Base-by-base conservation (phyloP, 305 asterid species). In the Stenogyne calaminthoides region DNA sequence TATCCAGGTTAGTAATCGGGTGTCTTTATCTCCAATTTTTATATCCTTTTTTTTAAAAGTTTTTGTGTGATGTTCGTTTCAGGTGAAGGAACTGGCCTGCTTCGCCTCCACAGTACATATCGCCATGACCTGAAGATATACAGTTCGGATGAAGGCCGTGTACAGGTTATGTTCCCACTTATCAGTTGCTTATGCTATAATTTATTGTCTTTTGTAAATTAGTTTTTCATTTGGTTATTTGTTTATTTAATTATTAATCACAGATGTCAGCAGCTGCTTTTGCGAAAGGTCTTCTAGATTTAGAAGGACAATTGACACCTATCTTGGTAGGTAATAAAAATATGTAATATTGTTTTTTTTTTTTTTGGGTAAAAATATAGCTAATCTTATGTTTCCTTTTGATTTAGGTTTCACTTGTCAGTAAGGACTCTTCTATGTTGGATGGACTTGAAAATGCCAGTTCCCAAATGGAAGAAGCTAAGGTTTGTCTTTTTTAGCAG, bases 201-300 rank as follows among this genome's bases (percentile, higher is more conserved):
- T 15, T 40, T 47, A 20, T 27, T 6, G 29, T 34, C n/a, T 46
- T 51, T 42, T 70, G 72, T 54, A 32, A 47, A 10, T 73, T 59
- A 47, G 32, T 34, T 55, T 69, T 20, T 73, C 25, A 42, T 73
- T 54, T 71, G 2, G n/a, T n/a, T n/a, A n/a, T n/a, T 74, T 32
- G 4, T 32, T 32, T 32, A 32, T 32, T 68, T 49, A 68, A 73
- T 32, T 27, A 6, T 61, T 63, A 34, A 60, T 78, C 59, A 18
- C 88, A 93, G 98, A 91, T 94, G 98, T 91, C 98, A 1, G 98
- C 97, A 55, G 97, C 98, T 79, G 98, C 98, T 71, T 94, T 94
- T 79, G 97, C 98, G 9, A 94, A 94, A 85, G 98, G 98, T 55
- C 97, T 94, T 60, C 93, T 94, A 27, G 98, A 94, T 82, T 86